Evolutionary conservation across 106 monocot species (phyloP), one percentile per base, ranked within the genome.

Genomic region (Acorus gramineus): DNA sequence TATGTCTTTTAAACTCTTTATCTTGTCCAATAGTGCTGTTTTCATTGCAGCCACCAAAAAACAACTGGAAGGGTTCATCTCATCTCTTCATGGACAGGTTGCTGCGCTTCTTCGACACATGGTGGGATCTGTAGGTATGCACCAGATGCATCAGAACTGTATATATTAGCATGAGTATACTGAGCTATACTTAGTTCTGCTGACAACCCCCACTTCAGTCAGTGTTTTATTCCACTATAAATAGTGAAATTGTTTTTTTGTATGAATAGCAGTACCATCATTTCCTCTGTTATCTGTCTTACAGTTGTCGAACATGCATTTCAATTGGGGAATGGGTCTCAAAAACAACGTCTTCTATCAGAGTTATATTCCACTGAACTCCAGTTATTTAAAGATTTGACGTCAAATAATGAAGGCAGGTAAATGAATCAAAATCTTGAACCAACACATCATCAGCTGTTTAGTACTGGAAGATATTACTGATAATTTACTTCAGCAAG

Each of bases 291-390:
- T 28, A 28, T 28, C 28, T 28, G 67, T 7, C 54, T 60, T 77
- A 14, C 73, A 98, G 96, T 92, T 73, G 75, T 98, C 57, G 96
- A 98, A 50, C 87, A 88, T 81, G 83, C 63, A 13, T 98, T 74
- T 75, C 87, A 88, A 57, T 61, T 88, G 67, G 96, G 79, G 66
- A 98, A 73, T 64, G 83, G 73, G 13, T 79, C 81, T 68, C 96
- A 89, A 61, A 91, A 81, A 66, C 87, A 74, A 64, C 69, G 78
- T 12, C 78, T 98, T 69, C 54, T 98, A 59, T 66, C 79, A 67
- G 96, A 98, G 65, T 62, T 92, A 74, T 98, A 92, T 73, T 91
- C 96, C 2, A 64, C 92, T 13, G 92, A 91, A 63, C 85, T 98
- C 76, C 96, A 88, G 63, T 69, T 92, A 60, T 91, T 98, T 63